Evolutionary conservation across 169 alveolate genomes (phyloP), one percentile per base, ranked within the genome.

Genomic region (Perkinsus chesapeaki): DNA sequence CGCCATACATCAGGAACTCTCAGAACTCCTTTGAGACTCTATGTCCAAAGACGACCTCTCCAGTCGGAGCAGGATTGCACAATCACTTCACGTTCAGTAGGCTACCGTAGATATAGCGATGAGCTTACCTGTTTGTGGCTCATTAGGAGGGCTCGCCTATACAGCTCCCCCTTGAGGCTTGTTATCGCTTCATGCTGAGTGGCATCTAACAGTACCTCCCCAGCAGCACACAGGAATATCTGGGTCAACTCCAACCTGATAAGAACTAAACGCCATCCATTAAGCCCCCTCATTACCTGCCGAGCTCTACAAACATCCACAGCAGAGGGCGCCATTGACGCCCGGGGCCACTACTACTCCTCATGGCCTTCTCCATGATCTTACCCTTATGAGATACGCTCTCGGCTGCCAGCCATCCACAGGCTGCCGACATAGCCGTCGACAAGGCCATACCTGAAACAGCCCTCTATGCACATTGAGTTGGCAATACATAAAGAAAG

Each of bases 211-310:
- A 60, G 36, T 34, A 60, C 82, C 82, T 60, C 82, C 82, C 82
- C 82, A 27, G 82, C 82, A 60, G 82, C 82, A 60, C 82, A 60
- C 82, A 60, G 82, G 82, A 60, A 60, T 60, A 60, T 60, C 82
- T 60, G 82, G 7, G 82, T 60, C 31, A 60, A 60, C 82, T 60
- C 82, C 23, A 60, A 23, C 82, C 82, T 60, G n/a, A n/a, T n/a
- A n/a, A n/a, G n/a, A n/a, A n/a, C n/a, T n/a, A 16, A 60, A 60
- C 82, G 12, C 82, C 60, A 16, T 43, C 60, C 16, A 5, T 43
- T 43, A 16, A 16, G 60, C 16, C 60, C 60, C 16, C 60, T 43
- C 31, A 60, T 34, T 60, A 60, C 82, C 82, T 60, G 0, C 37
- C 82, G 37, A 60, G 82, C 82, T 60, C 82, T 23, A 60, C 3